These are phyloP conservation scores for Aspergillus ochraceus DNA, from an alignment of 2,329 filamentous ascomycete species.

Conservation along the genomic window DNA sequence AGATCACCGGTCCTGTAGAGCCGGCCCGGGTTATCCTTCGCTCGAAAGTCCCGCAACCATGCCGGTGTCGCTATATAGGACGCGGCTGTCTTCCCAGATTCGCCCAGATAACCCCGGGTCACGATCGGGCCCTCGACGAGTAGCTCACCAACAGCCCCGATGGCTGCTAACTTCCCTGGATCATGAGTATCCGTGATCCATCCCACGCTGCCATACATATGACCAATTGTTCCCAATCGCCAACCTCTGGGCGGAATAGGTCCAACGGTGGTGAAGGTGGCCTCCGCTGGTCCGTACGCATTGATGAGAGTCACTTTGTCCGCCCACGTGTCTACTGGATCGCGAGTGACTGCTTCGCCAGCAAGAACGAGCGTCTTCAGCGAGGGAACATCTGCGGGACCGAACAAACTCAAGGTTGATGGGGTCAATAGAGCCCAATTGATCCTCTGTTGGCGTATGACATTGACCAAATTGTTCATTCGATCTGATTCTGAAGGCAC, in stretches of 20 bases:
- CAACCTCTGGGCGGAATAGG: constrained; percentile 1
- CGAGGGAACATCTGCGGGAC: background rate
- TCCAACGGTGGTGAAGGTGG: constrained; percentile 10
- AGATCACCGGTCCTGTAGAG: constrained; percentile 27
- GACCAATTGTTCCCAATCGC: constrained; percentile 17
- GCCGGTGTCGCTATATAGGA: constrained; percentile 24
- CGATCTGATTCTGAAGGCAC: background rate
- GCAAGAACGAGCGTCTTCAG: background rate
- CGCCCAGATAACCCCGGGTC: constrained; percentile 38
- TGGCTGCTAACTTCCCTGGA: constrained; percentile 29
- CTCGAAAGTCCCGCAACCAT: constrained; percentile 13
- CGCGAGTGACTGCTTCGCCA: constrained; percentile 14
- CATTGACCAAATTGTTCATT: background rate
- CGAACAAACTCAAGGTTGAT: background rate
- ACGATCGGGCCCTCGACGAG: constrained; percentile 42
- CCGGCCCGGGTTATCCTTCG: constrained; percentile 1
- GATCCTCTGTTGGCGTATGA: background rate
- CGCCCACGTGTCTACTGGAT: constrained; percentile 37
- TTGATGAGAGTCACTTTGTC: constrained; percentile 36
- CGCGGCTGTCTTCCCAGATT: constrained; percentile 19
- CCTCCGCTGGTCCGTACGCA: constrained; percentile 32
- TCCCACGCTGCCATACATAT: constrained; percentile 11
- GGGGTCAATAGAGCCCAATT: background rate
- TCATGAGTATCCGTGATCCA: constrained; percentile 32
- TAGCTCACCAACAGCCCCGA: constrained; percentile 45